phyloP scores from a whole-genome alignment of 148 eudicot species.

The Nepenthes mirabilis region DNA sequence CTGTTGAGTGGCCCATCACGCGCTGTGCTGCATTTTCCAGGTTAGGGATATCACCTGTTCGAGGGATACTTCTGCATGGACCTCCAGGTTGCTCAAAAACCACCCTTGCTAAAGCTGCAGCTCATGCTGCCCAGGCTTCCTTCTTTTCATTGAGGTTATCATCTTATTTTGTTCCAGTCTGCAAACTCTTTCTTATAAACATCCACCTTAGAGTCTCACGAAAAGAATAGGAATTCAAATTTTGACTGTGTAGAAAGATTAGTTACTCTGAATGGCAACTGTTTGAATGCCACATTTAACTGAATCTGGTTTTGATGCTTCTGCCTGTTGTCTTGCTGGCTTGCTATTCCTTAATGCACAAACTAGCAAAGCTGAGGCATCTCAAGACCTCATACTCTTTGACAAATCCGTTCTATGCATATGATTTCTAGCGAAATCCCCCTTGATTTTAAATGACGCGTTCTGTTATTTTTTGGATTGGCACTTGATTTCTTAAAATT shows the following conservation, averaged over 20 bases:
- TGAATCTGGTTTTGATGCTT: too few species aligned
- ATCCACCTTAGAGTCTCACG: background rate
- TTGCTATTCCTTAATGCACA: too few species aligned
- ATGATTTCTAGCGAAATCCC: background rate
- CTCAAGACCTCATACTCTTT: background rate
- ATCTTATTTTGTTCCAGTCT: background rate
- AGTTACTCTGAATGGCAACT: too few species aligned
- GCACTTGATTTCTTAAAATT: too few species aligned
- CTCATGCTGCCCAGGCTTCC: slow-evolving; percentile 90
- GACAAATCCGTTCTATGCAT: background rate
- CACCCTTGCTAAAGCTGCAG: slow-evolving; percentile 96
- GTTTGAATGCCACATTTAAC: too few species aligned
- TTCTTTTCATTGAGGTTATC: slow-evolving; percentile 84
- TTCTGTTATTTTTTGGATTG: background rate
- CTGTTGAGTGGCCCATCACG: slow-evolving; percentile 98
- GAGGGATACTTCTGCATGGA: slow-evolving; percentile 94
- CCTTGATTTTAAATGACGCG: background rate
- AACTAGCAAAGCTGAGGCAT: too few species aligned
- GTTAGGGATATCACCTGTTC: slow-evolving; percentile 64
- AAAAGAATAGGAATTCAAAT: too few species aligned
- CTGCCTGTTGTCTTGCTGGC: too few species aligned
- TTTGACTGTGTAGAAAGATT: too few species aligned
- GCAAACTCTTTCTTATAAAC: background rate
- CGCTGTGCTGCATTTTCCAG: slow-evolving; percentile 66
- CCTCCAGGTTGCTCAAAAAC: slow-evolving; percentile 99